Evolutionary conservation across 306 rosid genomes (phyloP), one percentile per base, ranked within the genome.

Genomic region (Pterocarpus santalinus): DNA sequence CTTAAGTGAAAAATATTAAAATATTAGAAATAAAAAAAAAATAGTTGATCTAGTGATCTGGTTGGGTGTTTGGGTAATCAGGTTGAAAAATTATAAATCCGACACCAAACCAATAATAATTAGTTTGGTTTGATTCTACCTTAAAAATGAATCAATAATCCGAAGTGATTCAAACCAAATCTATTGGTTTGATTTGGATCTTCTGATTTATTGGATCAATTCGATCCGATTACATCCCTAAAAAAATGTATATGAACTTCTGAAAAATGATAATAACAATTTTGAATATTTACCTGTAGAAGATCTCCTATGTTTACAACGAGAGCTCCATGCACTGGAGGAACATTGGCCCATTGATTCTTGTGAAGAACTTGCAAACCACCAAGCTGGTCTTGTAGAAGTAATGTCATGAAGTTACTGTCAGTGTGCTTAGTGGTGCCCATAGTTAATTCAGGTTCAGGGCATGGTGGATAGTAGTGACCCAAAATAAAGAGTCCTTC

Each of bases 391-490:
- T 89, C 89, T 81, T 89, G 89, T 3, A 87, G 77, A 82, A 89
- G 85, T 36, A 89, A 53, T 4, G 87, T 89, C 65, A 87, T 55
- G 73, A 87, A 87, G 78, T 58, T 51, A 15, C 15, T 46, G 12
- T 89, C 87, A 0, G 90, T 39, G 78, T 89, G 92, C 15, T 83
- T 82, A 39, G 79, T 15, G 14, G 81, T 5, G 62, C 88, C 89
- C 67, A 89, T 14, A 5, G 90, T 83, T 53, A 89, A 39, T 22
- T 89, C 88, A 49, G 90, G 90, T 43, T 86, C 82, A 8, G 89
- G 90, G 32, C 92, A 89, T 46, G 82, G 30, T 5, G 84, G 88
- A 77, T 85, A 85, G 68, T 85, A 89, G 75, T 87, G 90, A 36
- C 90, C 84, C 15, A 71, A 5, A 75, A 76, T 2, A 11, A 10